phyloP scores from a whole-genome alignment of 202 grass and related monocot species.

The Brachypodium distachyon region DNA sequence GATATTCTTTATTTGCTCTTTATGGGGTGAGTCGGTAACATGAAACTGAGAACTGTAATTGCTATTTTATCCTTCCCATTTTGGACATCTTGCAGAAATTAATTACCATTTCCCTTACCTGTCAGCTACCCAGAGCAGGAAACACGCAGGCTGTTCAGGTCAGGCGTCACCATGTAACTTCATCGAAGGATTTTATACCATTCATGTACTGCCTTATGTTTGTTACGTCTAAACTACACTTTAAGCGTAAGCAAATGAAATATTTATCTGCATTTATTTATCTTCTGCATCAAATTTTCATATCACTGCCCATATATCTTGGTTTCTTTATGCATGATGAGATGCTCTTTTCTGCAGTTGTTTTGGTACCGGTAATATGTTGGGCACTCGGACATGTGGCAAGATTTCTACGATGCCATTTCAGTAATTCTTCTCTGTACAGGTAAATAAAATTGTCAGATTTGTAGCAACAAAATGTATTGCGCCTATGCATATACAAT shows the following conservation, averaged over 20 bases:
- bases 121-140: constrained; percentile 80
- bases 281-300: background rate
- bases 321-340: constrained; percentile 10
- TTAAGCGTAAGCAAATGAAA: constrained; percentile 66
- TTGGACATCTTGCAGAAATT: constrained; percentile 19
- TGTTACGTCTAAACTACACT: constrained; percentile 69
- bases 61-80: constrained; percentile 1
- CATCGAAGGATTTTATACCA: constrained; percentile 84
- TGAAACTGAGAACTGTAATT: constrained; percentile 8
- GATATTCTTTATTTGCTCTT: constrained; percentile 65
- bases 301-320: constrained; percentile 9
- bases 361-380: constrained; percentile 78
- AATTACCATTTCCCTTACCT: constrained; percentile 14
- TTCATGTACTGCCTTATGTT: constrained; percentile 92
- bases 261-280: constrained; percentile 22
- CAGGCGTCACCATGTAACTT: constrained; percentile 64
- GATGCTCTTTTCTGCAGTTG: constrained; percentile 60
- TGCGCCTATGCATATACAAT: background rate
- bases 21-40: constrained; percentile 67
- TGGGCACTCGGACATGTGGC: constrained; percentile 85
- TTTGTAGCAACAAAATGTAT: background rate
- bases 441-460: constrained; percentile 41
- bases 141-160: constrained; percentile 46
- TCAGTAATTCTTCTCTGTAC: constrained; percentile 71
- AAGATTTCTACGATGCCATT: constrained; percentile 74